phyloP scores from a whole-genome alignment of 306 rosid genomes.

The Carpinus fangiana region DNA sequence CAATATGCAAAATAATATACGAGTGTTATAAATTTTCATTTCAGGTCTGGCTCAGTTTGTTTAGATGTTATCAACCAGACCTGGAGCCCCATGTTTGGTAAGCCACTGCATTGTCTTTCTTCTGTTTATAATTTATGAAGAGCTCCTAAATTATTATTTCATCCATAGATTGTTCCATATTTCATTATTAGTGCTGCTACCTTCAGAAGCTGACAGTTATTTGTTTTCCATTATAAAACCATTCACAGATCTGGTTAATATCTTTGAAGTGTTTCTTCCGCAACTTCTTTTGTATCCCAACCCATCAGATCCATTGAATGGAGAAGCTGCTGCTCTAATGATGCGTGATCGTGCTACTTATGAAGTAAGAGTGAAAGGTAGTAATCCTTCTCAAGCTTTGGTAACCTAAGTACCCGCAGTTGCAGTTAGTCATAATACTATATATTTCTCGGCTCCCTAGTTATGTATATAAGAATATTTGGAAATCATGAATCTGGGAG shows the following conservation, averaged over 20 bases:
- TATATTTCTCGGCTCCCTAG: conserved; percentile 5
- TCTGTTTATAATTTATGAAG: conserved; percentile 1
- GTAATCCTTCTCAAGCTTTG: conserved; percentile 21
- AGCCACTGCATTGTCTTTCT: conserved; percentile 24
- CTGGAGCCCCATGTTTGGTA: conserved; percentile 98
- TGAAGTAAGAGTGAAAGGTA: conserved; percentile 85
- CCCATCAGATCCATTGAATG: conserved; percentile 81
- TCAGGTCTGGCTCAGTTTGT: conserved; percentile 91
- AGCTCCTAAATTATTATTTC: background rate
- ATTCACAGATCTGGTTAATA: conserved; percentile 75
- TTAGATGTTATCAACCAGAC: conserved; percentile 91
- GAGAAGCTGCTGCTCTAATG: conserved; percentile 90
- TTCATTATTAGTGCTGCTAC: conserved; percentile 17
- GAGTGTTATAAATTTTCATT: conserved; percentile 28
- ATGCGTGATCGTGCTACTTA: conserved; percentile 69
- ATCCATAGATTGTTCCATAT: conserved; percentile 2
- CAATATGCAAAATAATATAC: conserved; percentile 25
- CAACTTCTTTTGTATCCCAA: conserved; percentile 94
- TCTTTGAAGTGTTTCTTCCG: conserved; percentile 87
- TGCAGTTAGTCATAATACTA: conserved; percentile 4
- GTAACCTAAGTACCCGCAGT: background rate
- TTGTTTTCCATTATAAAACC: conserved; percentile 9
- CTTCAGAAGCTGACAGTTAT: conserved; percentile 16
- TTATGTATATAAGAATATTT: background rate
- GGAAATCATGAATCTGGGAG: conserved; percentile 1